Percentiles rank a stretch among this genome's conserved stretches.
Evolutionary conservation across 345 rosid genomes (phyloP).

Genomic region (Sonneratia alba): DNA sequence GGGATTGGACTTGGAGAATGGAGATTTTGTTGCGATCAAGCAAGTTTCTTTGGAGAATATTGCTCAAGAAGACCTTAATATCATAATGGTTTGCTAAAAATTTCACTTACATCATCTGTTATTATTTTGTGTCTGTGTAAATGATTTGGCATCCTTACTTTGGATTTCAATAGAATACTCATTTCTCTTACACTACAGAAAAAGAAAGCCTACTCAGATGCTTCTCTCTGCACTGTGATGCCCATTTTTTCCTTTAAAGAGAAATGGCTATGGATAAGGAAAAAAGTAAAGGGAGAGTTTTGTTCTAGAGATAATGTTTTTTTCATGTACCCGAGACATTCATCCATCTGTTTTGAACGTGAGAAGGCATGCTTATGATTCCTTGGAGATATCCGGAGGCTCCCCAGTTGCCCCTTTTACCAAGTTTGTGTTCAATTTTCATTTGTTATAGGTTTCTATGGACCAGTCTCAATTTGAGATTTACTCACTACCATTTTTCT

Average conservation of each 20-base stretch:
- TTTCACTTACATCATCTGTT: not conserved
- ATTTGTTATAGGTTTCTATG: too few relatives aligned
- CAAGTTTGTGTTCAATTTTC: not conserved
- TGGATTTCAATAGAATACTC: too few relatives aligned
- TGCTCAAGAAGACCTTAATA: conserved; percentile 95
- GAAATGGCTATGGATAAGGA: too few relatives aligned
- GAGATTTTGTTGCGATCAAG: conserved; percentile 95
- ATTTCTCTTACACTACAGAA: too few relatives aligned
- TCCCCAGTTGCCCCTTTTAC: not conserved
- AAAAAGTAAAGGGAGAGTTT: not conserved
- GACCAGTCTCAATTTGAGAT: not conserved
- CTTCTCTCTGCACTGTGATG: too few relatives aligned
- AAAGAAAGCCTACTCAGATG: too few relatives aligned
- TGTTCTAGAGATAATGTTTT: not conserved
- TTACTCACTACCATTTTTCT: not conserved
- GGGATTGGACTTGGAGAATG: conserved; percentile 98
- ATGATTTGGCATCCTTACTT: too few relatives aligned
- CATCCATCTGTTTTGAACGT: not conserved
- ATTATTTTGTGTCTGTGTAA: not conserved
- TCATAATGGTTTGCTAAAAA: conserved; percentile 65
- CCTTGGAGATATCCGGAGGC: not conserved
- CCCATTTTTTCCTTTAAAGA: too few relatives aligned
- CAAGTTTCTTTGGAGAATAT: conserved; percentile 98
- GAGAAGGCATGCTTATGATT: not conserved
- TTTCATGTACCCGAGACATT: not conserved